Base-by-base conservation (phyloP, 768 basidiomycete species). In the Kwoniella dendrophila region DNA sequence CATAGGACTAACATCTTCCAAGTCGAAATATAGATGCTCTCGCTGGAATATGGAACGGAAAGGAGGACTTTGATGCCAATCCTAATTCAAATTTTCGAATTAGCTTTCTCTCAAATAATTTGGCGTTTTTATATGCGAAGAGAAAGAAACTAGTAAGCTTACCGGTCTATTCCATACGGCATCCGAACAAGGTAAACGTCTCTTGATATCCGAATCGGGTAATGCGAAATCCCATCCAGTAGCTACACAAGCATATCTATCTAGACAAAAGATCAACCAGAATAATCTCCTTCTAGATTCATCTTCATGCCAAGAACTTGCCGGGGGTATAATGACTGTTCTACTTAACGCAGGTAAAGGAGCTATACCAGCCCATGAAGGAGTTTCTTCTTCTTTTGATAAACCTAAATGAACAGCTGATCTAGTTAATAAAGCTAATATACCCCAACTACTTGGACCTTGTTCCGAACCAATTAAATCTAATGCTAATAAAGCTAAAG, bases 141-240 rank as follows among this genome's bases (percentile, higher is more conserved):
- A 12, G 26, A 47, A 12, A 57, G 26, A n/a, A 55, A 32, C 16
- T 20, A 32, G 11, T 20, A 18, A 69, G n/a, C 69, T 70, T 26
- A 74, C 73, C 10, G 56, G 20, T 16, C 58, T 27, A 7, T 61
- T 59, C 73, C 73, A 74, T 2, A 70, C 27, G n/a, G 62, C 58
- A 48, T 75, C 71, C 0, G 67, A 51, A 34, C 72, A 73, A 3
- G 79, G 79, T 11, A 80, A 58, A 14, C 78, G 36, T 20, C 78
- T 56, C 41, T 65, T 68, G 56, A 80, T 73, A 26, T 79, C 75
- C 14, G 59, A 67, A 33, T 74, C 69, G 2, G 64, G 66, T 20
- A 79, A 67, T 1, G 76, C 74, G 53, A 77, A 77, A 12, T 75
- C 76, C 72, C 75, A 78, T 0, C 78, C 79, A 0, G 79, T 80